phyloP scores from a whole-genome alignment of 257 asterid species.

The Verbena officinalis region DNA sequence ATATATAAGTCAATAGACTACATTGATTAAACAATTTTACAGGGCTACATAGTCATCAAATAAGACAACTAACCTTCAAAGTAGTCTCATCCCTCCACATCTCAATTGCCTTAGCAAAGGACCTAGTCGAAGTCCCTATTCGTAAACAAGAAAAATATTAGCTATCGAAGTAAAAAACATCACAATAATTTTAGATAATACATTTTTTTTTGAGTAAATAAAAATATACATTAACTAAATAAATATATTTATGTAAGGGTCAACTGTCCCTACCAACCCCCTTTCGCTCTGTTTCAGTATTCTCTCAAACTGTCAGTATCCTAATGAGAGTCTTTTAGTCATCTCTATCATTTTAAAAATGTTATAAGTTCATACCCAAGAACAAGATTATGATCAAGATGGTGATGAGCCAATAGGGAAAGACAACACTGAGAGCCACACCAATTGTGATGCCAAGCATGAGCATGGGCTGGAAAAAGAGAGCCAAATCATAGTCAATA shows the following conservation, averaged over 20 bases:
- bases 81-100: slow-evolving; percentile 97
- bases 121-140: slow-evolving; percentile 94
- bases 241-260: no score
- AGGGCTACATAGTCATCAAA: slow-evolving; percentile 33
- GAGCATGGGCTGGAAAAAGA: slow-evolving; percentile 96
- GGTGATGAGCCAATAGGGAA: slow-evolving; percentile 98
- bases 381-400: slow-evolving; percentile 83
- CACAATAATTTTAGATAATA: no score
- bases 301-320: no score
- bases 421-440: slow-evolving; percentile 85
- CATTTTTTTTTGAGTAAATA: no score
- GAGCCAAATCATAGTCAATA: slow-evolving; percentile 88
- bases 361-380: slow-evolving; percentile 68
- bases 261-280: no score
- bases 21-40: no score
- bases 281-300: no score
- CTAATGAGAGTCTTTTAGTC: no score
- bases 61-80: slow-evolving; percentile 52
- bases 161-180: no score
- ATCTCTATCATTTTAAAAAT: no score
- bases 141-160: background rate
- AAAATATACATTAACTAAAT: no score
- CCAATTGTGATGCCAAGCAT: slow-evolving; percentile 98
- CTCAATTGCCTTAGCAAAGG: slow-evolving; percentile 78
- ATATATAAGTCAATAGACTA: no score